phyloP scores from a whole-genome alignment of 768 basidiomycete genomes.

The Pleurotus giganteus region DNA sequence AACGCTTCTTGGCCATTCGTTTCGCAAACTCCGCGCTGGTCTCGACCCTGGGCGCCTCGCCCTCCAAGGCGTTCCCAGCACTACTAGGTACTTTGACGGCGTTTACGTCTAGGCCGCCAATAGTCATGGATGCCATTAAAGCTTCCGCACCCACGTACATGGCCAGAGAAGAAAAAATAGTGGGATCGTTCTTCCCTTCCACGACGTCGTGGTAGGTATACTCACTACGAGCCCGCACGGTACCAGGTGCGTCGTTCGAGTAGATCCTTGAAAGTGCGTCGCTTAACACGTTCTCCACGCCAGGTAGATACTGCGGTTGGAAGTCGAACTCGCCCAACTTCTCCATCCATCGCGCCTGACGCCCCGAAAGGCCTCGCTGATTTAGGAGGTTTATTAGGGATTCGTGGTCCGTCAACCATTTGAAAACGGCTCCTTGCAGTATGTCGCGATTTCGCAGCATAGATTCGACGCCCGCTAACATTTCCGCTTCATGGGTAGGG shows the following conservation, averaged over 20 bases:
- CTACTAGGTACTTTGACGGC: too few relatives aligned
- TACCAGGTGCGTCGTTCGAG: slow-evolving; percentile 13
- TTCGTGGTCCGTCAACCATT: slow-evolving; percentile 12
- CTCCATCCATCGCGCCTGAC: slow-evolving; percentile 14
- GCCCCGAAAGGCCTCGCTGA: slow-evolving; percentile 8
- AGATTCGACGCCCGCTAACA: slow-evolving; percentile 10
- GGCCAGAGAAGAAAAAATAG: too few relatives aligned
- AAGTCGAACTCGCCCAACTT: slow-evolving; percentile 15
- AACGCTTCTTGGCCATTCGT: slow-evolving; percentile 4
- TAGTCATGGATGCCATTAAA: not conserved
- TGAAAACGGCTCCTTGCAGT: slow-evolving; percentile 8
- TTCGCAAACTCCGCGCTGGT: slow-evolving; percentile 10
- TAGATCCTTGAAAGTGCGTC: slow-evolving; percentile 30
- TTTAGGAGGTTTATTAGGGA: slow-evolving; percentile 2
- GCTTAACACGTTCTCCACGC: slow-evolving; percentile 18
- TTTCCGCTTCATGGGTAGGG: slow-evolving; percentile 23
- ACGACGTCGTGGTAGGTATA: slow-evolving; percentile 10
- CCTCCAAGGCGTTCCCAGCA: not conserved
- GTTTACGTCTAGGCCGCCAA: too few relatives aligned
- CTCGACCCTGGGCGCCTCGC: not conserved
- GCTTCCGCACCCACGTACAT: slow-evolving; percentile 17
- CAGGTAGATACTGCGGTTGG: slow-evolving; percentile 15
- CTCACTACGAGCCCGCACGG: slow-evolving; percentile 12
- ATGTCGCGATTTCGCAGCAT: slow-evolving; percentile 10
- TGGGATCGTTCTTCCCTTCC: slow-evolving; percentile 4